phyloP scores from a whole-genome alignment of 179 eudicot species.

The Camellia oleifera region DNA sequence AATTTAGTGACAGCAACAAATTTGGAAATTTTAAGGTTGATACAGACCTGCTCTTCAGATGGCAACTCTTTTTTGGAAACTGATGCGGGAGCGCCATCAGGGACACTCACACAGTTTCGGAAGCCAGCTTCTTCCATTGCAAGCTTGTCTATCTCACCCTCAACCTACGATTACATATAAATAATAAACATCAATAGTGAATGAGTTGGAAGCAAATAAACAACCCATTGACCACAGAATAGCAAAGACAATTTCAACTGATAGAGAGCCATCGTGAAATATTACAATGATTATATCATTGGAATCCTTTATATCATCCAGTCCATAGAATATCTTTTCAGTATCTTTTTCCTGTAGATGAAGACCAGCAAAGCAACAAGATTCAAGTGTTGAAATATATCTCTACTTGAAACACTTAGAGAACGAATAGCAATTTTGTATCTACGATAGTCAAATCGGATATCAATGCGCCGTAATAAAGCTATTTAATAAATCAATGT shows the following conservation, averaged over 20 bases:
- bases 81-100: slow-evolving; percentile 90
- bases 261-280: slow-evolving; percentile 5
- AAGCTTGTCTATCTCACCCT: slow-evolving; percentile 98
- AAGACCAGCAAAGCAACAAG: slow-evolving; percentile 6
- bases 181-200: background rate
- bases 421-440: too few relatives aligned
- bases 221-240: background rate
- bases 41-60: slow-evolving; percentile 56
- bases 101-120: slow-evolving; percentile 90
- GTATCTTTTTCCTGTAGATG: slow-evolving; percentile 65
- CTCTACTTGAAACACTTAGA: background rate
- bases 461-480: background rate
- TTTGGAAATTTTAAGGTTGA: background rate
- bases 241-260: slow-evolving; percentile 6
- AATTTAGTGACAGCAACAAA: background rate
- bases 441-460: background rate
- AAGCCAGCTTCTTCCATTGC: slow-evolving; percentile 99
- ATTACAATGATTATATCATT: slow-evolving; percentile 81
- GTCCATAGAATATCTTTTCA: slow-evolving; percentile 81
- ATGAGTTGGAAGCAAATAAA: background rate
- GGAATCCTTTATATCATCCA: slow-evolving; percentile 74
- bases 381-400: background rate
- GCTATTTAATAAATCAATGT: background rate
- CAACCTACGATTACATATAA: slow-evolving; percentile 57
- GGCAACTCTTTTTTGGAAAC: slow-evolving; percentile 73